Conservation (phyloP, 2,329 filamentous ascomycete species). For the Didymella arachidicola region DNA sequence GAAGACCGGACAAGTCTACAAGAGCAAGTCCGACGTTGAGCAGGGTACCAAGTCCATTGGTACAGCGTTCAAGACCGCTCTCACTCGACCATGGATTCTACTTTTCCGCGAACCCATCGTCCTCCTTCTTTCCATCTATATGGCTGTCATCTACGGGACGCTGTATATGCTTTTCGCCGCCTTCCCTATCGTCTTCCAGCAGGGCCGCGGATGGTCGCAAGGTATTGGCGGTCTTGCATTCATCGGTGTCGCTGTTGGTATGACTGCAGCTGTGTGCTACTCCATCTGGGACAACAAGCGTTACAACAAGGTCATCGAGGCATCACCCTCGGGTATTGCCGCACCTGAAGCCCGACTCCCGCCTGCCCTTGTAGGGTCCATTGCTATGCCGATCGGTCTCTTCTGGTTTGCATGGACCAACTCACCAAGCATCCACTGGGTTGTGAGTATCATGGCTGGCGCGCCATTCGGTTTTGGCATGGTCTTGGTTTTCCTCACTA, state of each 20-base stretch:
- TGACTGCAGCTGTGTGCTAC: slow-evolving; percentile 27
- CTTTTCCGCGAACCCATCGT: slow-evolving; percentile 36
- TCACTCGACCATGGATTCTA: slow-evolving; percentile 39
- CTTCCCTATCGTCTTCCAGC: slow-evolving; percentile 56
- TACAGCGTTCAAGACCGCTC: slow-evolving; percentile 13
- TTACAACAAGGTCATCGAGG: slow-evolving; percentile 43
- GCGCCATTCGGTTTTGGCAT: slow-evolving; percentile 55
- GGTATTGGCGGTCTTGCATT: slow-evolving; percentile 52
- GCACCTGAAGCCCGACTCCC: slow-evolving; percentile 69
- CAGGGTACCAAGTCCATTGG: slow-evolving; percentile 14
- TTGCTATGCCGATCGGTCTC: slow-evolving; percentile 61
- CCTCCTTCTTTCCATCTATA: slow-evolving; percentile 28
- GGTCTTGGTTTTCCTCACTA: slow-evolving; percentile 46
- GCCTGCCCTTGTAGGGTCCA: slow-evolving; percentile 65
- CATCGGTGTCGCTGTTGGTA: slow-evolving; percentile 28
- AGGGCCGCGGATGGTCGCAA: slow-evolving; percentile 41
- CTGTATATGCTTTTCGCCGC: slow-evolving; percentile 59
- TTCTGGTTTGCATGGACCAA: slow-evolving; percentile 50
- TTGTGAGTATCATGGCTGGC: slow-evolving; percentile 61
- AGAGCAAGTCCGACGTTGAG: slow-evolving; percentile 54
- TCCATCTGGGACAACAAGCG: slow-evolving; percentile 48
- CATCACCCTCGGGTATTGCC: slow-evolving; percentile 15
- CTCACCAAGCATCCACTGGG: slow-evolving; percentile 61
- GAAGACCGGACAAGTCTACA: slow-evolving; percentile 63
- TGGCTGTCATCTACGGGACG: slow-evolving; percentile 52